Percentiles rank a stretch among this genome's conserved stretches.
phyloP scores from a whole-genome alignment of 2,329 filamentous ascomycete species.

The Colletotrichum orbiculare region DNA sequence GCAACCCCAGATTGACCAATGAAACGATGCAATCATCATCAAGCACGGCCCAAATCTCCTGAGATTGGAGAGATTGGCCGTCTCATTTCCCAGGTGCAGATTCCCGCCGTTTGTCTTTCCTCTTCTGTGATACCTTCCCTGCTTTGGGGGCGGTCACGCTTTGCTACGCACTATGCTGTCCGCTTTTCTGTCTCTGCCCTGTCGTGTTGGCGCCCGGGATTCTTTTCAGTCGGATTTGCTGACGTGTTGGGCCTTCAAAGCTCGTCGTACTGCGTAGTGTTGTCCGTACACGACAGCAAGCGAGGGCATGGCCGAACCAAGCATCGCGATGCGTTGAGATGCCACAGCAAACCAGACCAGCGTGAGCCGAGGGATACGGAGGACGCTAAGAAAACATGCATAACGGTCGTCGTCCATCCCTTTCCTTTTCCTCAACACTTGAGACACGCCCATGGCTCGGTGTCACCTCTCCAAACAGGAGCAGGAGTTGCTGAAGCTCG shows the following conservation, averaged over 20 bases:
- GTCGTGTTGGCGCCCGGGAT: too few species aligned
- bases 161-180: neutral
- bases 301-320: neutral
- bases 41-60: conserved; percentile 23
- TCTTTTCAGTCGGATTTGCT: neutral
- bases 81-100: conserved; percentile 32
- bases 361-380: neutral
- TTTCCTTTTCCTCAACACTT: conserved; percentile 22
- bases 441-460: conserved; percentile 23
- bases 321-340: neutral
- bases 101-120: conserved; percentile 32
- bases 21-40: neutral
- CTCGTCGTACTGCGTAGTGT: too few species aligned
- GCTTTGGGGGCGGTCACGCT: conserved; percentile 16
- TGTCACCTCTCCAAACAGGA: conserved; percentile 30
- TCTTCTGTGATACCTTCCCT: conserved; percentile 28
- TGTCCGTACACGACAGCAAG: too few species aligned
- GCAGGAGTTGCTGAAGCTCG: conserved; percentile 14
- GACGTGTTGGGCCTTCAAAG: too few species aligned
- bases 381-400: conserved; percentile 19
- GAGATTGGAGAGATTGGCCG: conserved; percentile 27
- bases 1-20: neutral
- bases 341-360: neutral
- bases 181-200: too few species aligned
- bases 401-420: conserved; percentile 13